These are phyloP conservation scores for Metschnikowia kunwiensis DNA, from an alignment of 805 yeast genomes.

Conservation along the genomic window DNA sequence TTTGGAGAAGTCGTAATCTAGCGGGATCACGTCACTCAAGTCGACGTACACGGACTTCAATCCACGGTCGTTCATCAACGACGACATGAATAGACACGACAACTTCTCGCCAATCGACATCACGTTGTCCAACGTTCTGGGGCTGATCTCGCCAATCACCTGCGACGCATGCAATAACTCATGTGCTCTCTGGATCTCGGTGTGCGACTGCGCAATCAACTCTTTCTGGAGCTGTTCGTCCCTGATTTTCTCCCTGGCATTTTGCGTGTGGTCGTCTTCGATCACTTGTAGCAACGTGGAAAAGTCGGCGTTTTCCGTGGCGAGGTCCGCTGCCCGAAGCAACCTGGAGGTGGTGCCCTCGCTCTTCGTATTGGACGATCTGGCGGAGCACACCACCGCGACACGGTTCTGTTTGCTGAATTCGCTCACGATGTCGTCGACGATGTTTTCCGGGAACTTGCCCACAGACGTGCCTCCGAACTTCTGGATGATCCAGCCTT, in stretches of 20 bases:
- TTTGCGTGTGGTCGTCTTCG: conserved; percentile 71
- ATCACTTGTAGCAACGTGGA: conserved; percentile 59
- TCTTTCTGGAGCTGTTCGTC: conserved; percentile 44
- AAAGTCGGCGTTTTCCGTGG: conserved; percentile 60
- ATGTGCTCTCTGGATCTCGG: conserved; percentile 65
- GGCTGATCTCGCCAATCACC: conserved; percentile 85
- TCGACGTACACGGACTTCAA: conserved; percentile 75
- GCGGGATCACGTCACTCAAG: conserved; percentile 67
- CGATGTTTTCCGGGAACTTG: conserved; percentile 82
- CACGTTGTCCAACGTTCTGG: conserved; percentile 83
- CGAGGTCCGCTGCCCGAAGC: conserved; percentile 77
- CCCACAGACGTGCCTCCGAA: conserved; percentile 98
- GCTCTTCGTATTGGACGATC: conserved; percentile 84
- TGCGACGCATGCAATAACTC: conserved; percentile 82
- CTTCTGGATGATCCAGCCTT: conserved; percentile 65
- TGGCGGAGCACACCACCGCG: conserved; percentile 94
- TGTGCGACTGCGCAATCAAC: conserved; percentile 56
- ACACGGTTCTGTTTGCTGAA: conserved; percentile 62
- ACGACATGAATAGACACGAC: conserved; percentile 84
- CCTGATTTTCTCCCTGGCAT: conserved; percentile 58
- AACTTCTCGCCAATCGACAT: conserved; percentile 94
- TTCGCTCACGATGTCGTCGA: conserved; percentile 74
- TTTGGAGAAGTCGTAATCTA: conserved; percentile 50
- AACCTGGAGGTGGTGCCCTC: conserved; percentile 95
- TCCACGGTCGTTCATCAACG: conserved; percentile 81